These are phyloP conservation scores for Calocybe indica DNA, from an alignment of 768 basidiomycete species.

Conservation along the genomic window DNA sequence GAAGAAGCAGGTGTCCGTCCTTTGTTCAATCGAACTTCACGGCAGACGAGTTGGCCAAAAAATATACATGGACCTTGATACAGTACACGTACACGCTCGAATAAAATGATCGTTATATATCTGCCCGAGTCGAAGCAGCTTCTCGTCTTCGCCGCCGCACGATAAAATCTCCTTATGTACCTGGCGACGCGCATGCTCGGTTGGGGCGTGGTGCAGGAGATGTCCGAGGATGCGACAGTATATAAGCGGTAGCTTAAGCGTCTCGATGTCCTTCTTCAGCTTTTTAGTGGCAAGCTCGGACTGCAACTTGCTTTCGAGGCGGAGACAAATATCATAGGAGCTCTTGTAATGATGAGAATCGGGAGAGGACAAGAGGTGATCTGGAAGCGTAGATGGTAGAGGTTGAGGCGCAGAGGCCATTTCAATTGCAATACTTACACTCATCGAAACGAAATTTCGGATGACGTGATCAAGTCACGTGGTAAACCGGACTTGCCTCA, in stretches of 20 bases:
- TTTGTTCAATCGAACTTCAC: conserved; percentile 2
- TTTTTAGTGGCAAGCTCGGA: too few relatives aligned
- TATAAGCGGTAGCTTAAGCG: neutral
- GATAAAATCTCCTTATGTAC: conserved; percentile 2
- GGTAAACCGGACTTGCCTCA: neutral
- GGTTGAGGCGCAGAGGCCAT: too few relatives aligned
- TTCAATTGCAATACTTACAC: too few relatives aligned
- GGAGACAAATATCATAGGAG: too few relatives aligned
- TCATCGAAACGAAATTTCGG: too few relatives aligned
- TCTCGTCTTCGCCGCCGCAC: neutral
- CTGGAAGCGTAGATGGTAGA: too few relatives aligned
- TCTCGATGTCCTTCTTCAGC: too few relatives aligned
- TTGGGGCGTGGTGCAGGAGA: conserved; percentile 7
- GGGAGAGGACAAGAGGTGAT: too few relatives aligned
- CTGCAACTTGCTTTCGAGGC: too few relatives aligned
- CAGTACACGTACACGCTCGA: conserved; percentile 1
- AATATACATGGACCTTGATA: neutral
- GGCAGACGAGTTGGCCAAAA: neutral
- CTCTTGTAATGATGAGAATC: too few relatives aligned
- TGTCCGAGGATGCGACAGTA: conserved; percentile 7
- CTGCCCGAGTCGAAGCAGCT: neutral
- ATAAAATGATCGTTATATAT: conserved; percentile 3
- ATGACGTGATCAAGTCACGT: too few relatives aligned
- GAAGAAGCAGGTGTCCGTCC: neutral
- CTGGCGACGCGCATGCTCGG: neutral